Evolutionary conservation across 257 asterid species (phyloP), one percentile per base, ranked within the genome.

Genomic region (Dorcoceras hygrometricum): DNA sequence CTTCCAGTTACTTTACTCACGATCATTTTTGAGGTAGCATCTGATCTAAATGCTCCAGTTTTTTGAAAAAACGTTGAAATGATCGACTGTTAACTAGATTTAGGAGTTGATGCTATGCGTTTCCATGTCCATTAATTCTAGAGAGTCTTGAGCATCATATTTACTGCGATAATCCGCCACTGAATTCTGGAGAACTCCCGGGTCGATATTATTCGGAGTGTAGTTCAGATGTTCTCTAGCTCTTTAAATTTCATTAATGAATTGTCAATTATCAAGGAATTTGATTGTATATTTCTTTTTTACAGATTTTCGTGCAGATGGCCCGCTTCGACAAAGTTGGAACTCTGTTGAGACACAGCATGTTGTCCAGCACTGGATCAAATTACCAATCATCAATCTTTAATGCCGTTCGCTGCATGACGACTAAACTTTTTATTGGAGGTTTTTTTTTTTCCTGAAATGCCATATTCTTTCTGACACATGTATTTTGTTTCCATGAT

Each of bases 371-470:
- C 72, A 71, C 72, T 57, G 63, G 72, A 18, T 12, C 65, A 72
- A 76, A 31, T 46, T 77, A 76, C 43, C 87, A 80, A 16, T 62
- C 80, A 51, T 82, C 95, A 18, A 82, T 92, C 87, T 57, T 77
- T 26, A 79, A 80, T 65, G 87, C 95, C 26, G 32, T 83, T 22
- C 93, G 96, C 27, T 67, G 84, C 95, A 87, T 92, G 96, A 82
- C 97, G 12, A 56, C 85, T 2, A 87, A 80, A 80, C 96, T 87
- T 59, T 87, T 86, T 39, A 23, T 89, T 50, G 93, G 95, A 66
- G 97, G 96, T 92, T 59, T 57, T 19, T 8, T n/a, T 57, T 4
- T 57, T 4, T 67, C 20, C 20, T 23, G 12, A 3, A 28, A n/a
- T 36, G 32, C 46, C 19, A 3, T 27, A 46, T 2, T 14, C 16